These are phyloP conservation scores for Saccharomycopsis lassenensis DNA, from an alignment of 805 yeast genomes.

Conservation along the genomic window DNA sequence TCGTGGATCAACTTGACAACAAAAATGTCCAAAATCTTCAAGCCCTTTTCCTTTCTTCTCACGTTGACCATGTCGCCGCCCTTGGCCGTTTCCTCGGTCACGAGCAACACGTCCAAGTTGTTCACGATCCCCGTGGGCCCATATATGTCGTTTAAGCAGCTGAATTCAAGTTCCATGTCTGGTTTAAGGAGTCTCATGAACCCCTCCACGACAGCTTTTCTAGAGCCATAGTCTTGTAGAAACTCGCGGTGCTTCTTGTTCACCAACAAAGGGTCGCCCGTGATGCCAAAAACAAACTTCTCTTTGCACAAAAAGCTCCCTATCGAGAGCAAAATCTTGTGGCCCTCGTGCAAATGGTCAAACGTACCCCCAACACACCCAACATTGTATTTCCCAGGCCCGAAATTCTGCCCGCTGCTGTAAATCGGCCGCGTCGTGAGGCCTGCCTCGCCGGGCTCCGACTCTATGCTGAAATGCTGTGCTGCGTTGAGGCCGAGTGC, in stretches of 20 bases:
- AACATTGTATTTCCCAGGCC: constrained; percentile 18
- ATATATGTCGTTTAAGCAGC: constrained; percentile 70
- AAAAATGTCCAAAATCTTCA: constrained; percentile 38
- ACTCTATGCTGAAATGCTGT: neutral
- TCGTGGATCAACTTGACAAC: constrained; percentile 62
- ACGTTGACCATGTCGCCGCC: constrained; percentile 73
- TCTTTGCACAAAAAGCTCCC: constrained; percentile 49
- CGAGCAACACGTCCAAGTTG: constrained; percentile 68
- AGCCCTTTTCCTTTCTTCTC: constrained; percentile 45
- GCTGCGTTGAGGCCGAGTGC: neutral
- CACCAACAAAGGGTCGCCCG: constrained; percentile 59
- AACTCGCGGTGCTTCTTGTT: constrained; percentile 66
- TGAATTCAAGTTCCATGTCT: constrained; percentile 35
- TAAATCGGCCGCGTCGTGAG: neutral
- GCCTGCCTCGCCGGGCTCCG: neutral
- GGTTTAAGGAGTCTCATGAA: constrained; percentile 45
- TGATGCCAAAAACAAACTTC: constrained; percentile 67
- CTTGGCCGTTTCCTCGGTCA: constrained; percentile 65
- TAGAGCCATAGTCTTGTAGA: constrained; percentile 44
- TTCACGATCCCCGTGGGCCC: constrained; percentile 83
- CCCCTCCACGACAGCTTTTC: constrained; percentile 35
- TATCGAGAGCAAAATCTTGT: constrained; percentile 69
- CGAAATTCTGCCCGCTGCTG: neutral
- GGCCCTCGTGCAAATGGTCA: constrained; percentile 95
- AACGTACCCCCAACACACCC: constrained; percentile 91